Conservation (phyloP, 1,139 yeast species). For the Blastobotrys petasosporus region DNA sequence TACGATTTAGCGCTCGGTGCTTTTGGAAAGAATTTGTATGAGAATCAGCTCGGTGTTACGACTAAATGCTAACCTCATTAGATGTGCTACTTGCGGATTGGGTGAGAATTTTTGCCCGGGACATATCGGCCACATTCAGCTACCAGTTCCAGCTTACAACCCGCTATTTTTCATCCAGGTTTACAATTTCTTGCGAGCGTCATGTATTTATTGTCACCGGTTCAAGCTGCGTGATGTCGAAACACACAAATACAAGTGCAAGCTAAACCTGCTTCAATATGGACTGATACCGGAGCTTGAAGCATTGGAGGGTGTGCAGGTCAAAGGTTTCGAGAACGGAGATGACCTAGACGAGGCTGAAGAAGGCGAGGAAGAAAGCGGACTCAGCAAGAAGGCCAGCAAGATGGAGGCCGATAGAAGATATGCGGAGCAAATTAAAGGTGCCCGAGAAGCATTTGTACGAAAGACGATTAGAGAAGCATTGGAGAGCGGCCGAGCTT, state of each 20-base stretch:
- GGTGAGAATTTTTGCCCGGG: constrained; percentile 97
- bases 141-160: constrained; percentile 92
- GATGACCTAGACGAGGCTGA: constrained; percentile 37
- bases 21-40: constrained; percentile 61
- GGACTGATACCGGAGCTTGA: constrained; percentile 78
- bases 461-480: constrained; percentile 64
- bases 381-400: constrained; percentile 12
- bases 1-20: constrained; percentile 96
- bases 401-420: constrained; percentile 28
- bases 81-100: constrained; percentile 91
- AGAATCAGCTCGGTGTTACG: not conserved
- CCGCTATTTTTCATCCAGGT: constrained; percentile 91
- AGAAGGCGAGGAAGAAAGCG: constrained; percentile 31
- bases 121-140: constrained; percentile 95
- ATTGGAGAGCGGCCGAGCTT: constrained; percentile 68
- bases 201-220: constrained; percentile 87
- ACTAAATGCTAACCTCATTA: constrained; percentile 15
- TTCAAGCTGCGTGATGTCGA: constrained; percentile 67
- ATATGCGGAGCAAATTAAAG: constrained; percentile 42
- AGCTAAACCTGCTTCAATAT: constrained; percentile 74
- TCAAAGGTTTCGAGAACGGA: constrained; percentile 34
- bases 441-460: constrained; percentile 66
- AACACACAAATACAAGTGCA: constrained; percentile 70
- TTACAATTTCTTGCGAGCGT: constrained; percentile 72
- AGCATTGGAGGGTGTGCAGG: constrained; percentile 59